These are phyloP conservation scores for Penicillium italicum DNA, from an alignment of 2,329 filamentous ascomycete genomes.

Conservation along the genomic window DNA sequence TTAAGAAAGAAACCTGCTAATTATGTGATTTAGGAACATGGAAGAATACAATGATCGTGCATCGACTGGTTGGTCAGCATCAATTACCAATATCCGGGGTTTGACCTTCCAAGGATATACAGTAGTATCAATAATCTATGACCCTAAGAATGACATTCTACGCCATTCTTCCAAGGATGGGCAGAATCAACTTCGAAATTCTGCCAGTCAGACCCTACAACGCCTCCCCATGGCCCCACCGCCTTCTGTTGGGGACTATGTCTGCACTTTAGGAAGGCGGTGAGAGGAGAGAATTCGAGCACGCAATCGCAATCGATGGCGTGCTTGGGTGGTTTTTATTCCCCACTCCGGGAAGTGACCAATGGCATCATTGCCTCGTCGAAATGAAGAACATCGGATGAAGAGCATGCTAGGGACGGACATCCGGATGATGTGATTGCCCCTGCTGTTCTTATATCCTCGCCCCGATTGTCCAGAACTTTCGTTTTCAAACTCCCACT, in stretches of 20 bases:
- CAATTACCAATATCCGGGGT: background rate
- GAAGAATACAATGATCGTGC: no score
- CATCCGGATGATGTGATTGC: conserved; percentile 34
- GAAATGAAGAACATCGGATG: conserved; percentile 17
- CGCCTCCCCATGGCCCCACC: background rate
- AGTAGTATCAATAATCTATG: background rate
- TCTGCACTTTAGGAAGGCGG: background rate
- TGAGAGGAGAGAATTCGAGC: background rate
- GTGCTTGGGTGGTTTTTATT: background rate
- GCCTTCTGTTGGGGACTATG: background rate
- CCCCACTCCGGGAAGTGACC: background rate
- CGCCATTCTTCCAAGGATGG: background rate
- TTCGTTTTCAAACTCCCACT: conserved; percentile 3
- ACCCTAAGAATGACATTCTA: conserved; percentile 20
- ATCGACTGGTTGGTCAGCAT: background rate
- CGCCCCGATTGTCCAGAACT: conserved; percentile 15
- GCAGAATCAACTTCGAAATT: background rate
- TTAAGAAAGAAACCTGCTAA: background rate
- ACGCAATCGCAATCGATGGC: background rate
- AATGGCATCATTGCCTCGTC: conserved; percentile 23
- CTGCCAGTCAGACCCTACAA: background rate
- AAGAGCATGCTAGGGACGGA: conserved; percentile 20
- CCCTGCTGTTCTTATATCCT: conserved; percentile 30
- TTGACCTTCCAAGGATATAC: background rate
- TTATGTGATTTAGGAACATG: background rate